Percentiles rank a stretch among this genome's conserved stretches.
phyloP scores from a whole-genome alignment of 371 early-diverging fungal species.

The Mucor saturninus region DNA sequence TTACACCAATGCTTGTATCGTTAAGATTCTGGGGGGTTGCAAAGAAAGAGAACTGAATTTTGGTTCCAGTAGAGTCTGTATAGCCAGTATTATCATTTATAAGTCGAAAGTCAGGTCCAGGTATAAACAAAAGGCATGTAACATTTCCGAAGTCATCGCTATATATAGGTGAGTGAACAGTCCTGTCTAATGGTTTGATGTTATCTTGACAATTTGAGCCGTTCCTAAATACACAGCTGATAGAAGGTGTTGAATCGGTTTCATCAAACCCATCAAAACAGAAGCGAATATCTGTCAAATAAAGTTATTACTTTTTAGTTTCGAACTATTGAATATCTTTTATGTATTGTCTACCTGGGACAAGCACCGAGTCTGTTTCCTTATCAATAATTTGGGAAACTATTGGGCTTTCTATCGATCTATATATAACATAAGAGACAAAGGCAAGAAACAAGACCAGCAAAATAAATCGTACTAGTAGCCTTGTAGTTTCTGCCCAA shows the following conservation, averaged over 20 bases:
- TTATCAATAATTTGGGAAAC: constrained; percentile 21
- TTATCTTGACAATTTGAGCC: not conserved
- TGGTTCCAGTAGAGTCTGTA: not conserved
- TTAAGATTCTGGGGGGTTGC: not conserved
- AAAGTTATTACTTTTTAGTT: not conserved
- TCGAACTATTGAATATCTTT: not conserved
- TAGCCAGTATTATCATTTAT: not conserved
- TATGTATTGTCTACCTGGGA: constrained; percentile 31
- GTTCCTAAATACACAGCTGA: constrained; percentile 5
- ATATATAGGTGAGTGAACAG: not conserved
- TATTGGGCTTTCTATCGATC: constrained; percentile 21
- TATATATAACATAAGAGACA: constrained; percentile 10
- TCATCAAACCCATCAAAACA: constrained; percentile 35
- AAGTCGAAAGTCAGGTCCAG: not conserved
- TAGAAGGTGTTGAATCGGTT: not conserved
- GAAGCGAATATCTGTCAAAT: constrained; percentile 37
- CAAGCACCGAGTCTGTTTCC: constrained; percentile 8
- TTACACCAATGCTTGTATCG: not conserved
- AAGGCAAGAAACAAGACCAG: constrained; percentile 21
- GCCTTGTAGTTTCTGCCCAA: constrained; percentile 39
- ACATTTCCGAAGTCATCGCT: not conserved
- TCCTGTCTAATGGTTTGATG: not conserved
- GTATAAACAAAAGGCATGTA: constrained; percentile 4
- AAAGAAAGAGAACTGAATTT: constrained; percentile 2
- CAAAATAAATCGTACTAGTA: constrained; percentile 25